Conservation (phyloP, 2,329 filamentous ascomycete species). For the Aspergillus pseudoviridinutans region DNA sequence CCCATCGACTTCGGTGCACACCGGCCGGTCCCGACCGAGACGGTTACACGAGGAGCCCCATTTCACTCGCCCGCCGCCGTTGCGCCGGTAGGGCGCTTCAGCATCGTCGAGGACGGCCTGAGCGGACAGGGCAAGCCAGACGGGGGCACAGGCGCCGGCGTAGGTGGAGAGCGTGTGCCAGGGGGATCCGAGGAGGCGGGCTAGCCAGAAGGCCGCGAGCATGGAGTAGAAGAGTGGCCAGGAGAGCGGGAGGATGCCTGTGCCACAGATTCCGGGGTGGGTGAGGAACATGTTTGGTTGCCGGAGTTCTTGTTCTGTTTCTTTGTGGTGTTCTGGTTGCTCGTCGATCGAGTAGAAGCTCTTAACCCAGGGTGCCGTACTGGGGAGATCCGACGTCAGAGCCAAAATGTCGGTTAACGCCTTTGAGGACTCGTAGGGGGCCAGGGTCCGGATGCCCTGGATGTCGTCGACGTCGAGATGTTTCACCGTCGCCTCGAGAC, state of each 20-base stretch:
- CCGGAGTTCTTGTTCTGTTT: constrained; percentile 13
- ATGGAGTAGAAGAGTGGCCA: constrained; percentile 68
- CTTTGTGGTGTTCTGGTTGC: constrained; percentile 10
- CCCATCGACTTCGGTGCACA: constrained; percentile 77
- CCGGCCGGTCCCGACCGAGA: constrained; percentile 57
- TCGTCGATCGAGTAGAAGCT: constrained; percentile 51
- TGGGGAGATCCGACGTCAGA: constrained; percentile 67
- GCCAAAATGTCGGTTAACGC: constrained; percentile 78
- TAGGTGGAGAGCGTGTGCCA: constrained; percentile 83
- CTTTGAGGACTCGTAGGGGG: constrained; percentile 83
- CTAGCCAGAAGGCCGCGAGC: constrained; percentile 63
- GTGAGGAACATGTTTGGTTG: constrained; percentile 69
- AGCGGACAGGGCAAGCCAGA: constrained; percentile 71
- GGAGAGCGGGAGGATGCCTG: constrained; percentile 72
- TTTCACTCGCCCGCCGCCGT: constrained; percentile 62
- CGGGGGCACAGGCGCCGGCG: constrained; percentile 68
- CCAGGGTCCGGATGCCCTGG: constrained; percentile 61
- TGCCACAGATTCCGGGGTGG: constrained; percentile 84
- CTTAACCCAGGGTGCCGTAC: constrained; percentile 54
- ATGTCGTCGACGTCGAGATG: constrained; percentile 66
- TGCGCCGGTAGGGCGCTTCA: constrained; percentile 50
- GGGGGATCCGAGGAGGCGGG: constrained; percentile 74
- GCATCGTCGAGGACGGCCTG: constrained; percentile 42
- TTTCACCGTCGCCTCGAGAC: constrained; percentile 63
- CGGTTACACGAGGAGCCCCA: constrained; percentile 75